Percentiles rank a stretch among this genome's conserved stretches.
These are phyloP conservation scores for Globisporangium uncinulatum DNA, from an alignment of 352 stramenopile species.

Conservation along the genomic window DNA sequence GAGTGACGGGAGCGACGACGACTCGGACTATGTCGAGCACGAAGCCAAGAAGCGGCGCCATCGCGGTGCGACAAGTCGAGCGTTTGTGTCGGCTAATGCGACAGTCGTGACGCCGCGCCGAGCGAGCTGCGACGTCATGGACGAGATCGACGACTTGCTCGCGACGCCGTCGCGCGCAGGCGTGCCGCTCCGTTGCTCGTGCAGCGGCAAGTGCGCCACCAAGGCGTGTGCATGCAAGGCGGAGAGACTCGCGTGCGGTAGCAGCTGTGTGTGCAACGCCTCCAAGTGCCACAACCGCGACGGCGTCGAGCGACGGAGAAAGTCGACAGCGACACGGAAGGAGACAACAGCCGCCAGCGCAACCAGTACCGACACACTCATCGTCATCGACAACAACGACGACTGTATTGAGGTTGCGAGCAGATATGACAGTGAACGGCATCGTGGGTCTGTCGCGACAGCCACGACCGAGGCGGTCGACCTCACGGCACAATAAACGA, in stretches of 20 bases:
- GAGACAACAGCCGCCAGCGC: background rate
- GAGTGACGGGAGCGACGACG: conserved; percentile 42
- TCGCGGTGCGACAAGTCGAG: background rate
- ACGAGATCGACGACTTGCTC: conserved; percentile 55
- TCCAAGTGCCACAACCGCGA: conserved; percentile 54
- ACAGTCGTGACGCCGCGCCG: background rate
- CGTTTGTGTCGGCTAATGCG: background rate
- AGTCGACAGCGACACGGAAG: background rate
- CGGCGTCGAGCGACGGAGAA: background rate
- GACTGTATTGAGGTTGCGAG: background rate
- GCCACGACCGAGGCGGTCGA: background rate
- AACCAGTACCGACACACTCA: background rate
- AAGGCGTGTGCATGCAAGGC: conserved; percentile 63
- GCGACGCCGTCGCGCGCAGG: conserved; percentile 24
- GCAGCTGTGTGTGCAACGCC: conserved; percentile 48
- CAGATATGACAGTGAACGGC: background rate
- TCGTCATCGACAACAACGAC: background rate
- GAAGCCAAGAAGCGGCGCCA: conserved; percentile 16
- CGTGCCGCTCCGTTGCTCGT: conserved; percentile 44
- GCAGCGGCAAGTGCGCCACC: conserved; percentile 69
- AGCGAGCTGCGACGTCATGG: conserved; percentile 21
- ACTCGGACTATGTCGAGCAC: conserved; percentile 68
- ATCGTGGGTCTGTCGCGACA: too few species aligned
- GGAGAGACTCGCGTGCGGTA: conserved; percentile 30
- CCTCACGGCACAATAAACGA: background rate